Evolutionary conservation across 2,329 filamentous ascomycete species (phyloP).

Genomic region (Paramyrothecium sp.): DNA sequence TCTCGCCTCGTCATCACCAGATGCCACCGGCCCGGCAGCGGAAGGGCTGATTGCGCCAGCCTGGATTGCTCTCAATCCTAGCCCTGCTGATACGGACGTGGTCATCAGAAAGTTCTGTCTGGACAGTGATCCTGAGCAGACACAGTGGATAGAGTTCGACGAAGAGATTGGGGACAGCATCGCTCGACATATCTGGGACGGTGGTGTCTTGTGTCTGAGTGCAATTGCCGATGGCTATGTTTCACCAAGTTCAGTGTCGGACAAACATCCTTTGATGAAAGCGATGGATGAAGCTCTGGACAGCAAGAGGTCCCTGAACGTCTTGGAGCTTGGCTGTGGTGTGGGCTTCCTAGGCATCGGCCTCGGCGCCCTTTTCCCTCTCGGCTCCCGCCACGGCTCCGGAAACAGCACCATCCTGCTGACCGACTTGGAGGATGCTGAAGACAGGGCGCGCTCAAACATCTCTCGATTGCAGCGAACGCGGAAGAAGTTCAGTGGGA

Average conservation of each 20-base stretch:
- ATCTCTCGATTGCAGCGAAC: constrained; percentile 31
- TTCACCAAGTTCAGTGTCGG: constrained; percentile 21
- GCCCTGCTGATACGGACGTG: constrained; percentile 17
- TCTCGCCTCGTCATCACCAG: constrained; percentile 14
- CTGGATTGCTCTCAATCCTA: constrained; percentile 32
- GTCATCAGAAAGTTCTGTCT: constrained; percentile 27
- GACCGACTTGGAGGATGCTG: constrained; percentile 56
- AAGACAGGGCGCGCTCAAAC: constrained; percentile 47
- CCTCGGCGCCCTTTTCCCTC: constrained; percentile 35
- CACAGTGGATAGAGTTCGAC: constrained; percentile 39
- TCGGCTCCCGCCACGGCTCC: constrained; percentile 10
- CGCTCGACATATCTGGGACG: constrained; percentile 59
- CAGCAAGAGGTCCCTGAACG: constrained; percentile 27
- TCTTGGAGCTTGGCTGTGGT: constrained; percentile 57
- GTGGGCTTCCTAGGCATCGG: constrained; percentile 56
- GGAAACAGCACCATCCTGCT: constrained; percentile 40
- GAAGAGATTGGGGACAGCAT: constrained; percentile 61
- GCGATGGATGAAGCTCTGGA: constrained; percentile 27
- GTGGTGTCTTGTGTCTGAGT: constrained; percentile 44
- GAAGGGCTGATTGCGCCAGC: constrained; percentile 43
- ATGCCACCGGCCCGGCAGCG: neutral
- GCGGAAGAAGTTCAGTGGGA: constrained; percentile 12
- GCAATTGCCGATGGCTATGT: constrained; percentile 26
- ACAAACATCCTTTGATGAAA: constrained; percentile 23
- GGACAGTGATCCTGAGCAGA: constrained; percentile 15